A percentile compares a stretch with the other conserved stretches of the same genome.
Evolutionary conservation across 2,329 filamentous ascomycete genomes (phyloP).

Genomic region (Penicillium sp.): DNA sequence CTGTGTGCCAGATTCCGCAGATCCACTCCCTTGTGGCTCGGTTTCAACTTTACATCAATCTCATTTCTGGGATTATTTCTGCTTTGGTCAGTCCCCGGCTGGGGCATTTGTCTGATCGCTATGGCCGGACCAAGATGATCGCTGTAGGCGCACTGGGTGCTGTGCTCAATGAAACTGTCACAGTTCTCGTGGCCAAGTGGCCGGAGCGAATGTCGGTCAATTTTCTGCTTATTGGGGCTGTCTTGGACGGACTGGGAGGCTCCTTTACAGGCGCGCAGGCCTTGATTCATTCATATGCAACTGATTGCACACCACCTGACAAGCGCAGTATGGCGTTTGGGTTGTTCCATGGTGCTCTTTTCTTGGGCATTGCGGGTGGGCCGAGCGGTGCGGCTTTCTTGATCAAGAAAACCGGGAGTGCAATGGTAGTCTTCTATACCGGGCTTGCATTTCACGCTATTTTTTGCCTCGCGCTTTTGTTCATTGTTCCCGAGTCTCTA

Average conservation of each 20-base stretch:
- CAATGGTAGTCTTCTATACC: constrained; percentile 80
- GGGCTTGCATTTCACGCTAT: constrained; percentile 64
- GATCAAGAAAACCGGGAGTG: constrained; percentile 66
- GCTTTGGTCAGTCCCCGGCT: constrained; percentile 77
- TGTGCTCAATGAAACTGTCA: constrained; percentile 66
- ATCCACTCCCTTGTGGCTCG: constrained; percentile 71
- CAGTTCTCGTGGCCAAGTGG: constrained; percentile 69
- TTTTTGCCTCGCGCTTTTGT: constrained; percentile 66
- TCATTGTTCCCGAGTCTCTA: constrained; percentile 78
- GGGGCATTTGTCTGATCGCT: constrained; percentile 78
- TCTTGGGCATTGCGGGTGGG: constrained; percentile 80
- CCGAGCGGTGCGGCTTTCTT: constrained; percentile 76
- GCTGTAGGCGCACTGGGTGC: constrained; percentile 68
- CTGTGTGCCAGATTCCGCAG: constrained; percentile 71
- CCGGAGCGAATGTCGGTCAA: constrained; percentile 68
- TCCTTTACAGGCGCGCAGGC: constrained; percentile 82
- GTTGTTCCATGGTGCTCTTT: constrained; percentile 83
- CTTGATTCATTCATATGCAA: constrained; percentile 76
- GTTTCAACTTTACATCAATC: constrained; percentile 69
- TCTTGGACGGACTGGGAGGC: constrained; percentile 76
- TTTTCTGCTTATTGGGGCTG: constrained; percentile 68
- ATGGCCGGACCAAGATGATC: constrained; percentile 71
- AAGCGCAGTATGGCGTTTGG: constrained; percentile 77
- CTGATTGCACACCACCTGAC: constrained; percentile 78
- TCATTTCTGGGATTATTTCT: constrained; percentile 70